Evolutionary conservation across 192 early-diverging fungal species (phyloP).

Genomic region (Podila epigama): DNA sequence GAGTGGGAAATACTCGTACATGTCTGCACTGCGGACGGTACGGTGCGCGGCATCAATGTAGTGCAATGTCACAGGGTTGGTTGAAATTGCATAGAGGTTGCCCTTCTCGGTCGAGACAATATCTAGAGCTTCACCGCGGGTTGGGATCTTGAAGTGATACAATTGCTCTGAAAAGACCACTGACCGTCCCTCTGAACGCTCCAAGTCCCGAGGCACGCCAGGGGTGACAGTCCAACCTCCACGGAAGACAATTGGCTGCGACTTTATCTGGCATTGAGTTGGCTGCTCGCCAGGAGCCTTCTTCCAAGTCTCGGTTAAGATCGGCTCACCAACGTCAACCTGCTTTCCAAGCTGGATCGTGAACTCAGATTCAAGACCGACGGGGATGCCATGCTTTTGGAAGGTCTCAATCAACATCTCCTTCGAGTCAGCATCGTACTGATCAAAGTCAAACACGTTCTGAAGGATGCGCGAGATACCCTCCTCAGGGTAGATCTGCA

Average conservation of each 20-base stretch:
- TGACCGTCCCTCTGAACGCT: slow-evolving; percentile 63
- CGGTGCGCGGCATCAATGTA: slow-evolving; percentile 59
- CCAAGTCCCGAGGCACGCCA: slow-evolving; percentile 57
- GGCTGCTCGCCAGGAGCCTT: slow-evolving; percentile 16
- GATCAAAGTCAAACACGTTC: slow-evolving; percentile 88
- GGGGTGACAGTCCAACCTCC: slow-evolving; percentile 64
- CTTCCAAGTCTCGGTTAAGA: slow-evolving; percentile 66
- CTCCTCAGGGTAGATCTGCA: slow-evolving; percentile 77
- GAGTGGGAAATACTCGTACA: slow-evolving; percentile 79
- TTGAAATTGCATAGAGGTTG: slow-evolving; percentile 63
- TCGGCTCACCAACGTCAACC: slow-evolving; percentile 56
- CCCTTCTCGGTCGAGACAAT: slow-evolving; percentile 57
- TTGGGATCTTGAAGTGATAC: slow-evolving; percentile 70
- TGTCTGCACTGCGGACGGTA: slow-evolving; percentile 58
- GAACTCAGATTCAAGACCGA: slow-evolving; percentile 74
- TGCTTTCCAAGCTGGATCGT: slow-evolving; percentile 63
- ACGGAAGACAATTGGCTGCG: slow-evolving; percentile 24
- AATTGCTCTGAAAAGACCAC: slow-evolving; percentile 73
- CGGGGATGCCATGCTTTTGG: slow-evolving; percentile 76
- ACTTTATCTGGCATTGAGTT: slow-evolving; percentile 22
- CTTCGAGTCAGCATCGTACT: slow-evolving; percentile 72
- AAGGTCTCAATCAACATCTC: slow-evolving; percentile 74
- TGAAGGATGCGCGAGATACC: slow-evolving; percentile 70
- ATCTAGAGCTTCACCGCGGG: slow-evolving; percentile 71
- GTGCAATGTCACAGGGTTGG: slow-evolving; percentile 68